Percentiles rank a stretch among this genome's conserved stretches.
These are phyloP conservation scores for Berberis thunbergii DNA, from an alignment of 164 flowering plant genomes.

Conservation along the genomic window DNA sequence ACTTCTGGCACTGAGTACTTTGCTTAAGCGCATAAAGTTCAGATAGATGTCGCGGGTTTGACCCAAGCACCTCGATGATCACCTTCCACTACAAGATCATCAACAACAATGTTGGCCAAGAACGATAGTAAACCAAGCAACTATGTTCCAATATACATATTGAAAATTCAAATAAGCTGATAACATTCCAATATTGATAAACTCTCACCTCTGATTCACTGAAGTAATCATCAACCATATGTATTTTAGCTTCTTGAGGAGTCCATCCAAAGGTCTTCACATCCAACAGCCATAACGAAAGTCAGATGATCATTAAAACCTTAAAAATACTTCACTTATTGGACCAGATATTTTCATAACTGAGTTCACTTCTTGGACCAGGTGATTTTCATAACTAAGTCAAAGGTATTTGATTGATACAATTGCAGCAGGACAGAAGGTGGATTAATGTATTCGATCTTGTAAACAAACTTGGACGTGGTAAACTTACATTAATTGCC, in stretches of 20 bases:
- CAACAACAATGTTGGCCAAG: constrained; percentile 6
- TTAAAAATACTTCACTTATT: not conserved
- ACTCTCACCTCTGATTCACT: constrained; percentile 67
- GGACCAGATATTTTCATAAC: not conserved
- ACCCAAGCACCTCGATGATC: constrained; percentile 72
- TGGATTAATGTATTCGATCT: too few relatives aligned
- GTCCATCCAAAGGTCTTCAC: constrained; percentile 85
- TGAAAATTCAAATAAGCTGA: too few relatives aligned
- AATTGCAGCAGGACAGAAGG: too few relatives aligned
- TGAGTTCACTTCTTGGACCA: not conserved
- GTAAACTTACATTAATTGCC: too few relatives aligned
- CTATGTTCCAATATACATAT: too few relatives aligned
- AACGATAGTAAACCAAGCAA: too few relatives aligned
- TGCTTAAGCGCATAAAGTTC: constrained; percentile 84
- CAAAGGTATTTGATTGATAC: too few relatives aligned
- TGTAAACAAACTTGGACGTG: too few relatives aligned
- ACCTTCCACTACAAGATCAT: constrained; percentile 53
- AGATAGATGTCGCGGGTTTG: constrained; percentile 76
- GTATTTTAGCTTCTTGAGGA: constrained; percentile 78
- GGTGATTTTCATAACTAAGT: too few relatives aligned
- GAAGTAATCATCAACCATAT: constrained; percentile 80
- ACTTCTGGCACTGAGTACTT: constrained; percentile 32
- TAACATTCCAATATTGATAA: not conserved
- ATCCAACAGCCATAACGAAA: constrained; percentile 6
- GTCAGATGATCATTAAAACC: constrained; percentile 7